Percentiles rank a stretch among this genome's conserved stretches.
phyloP scores from a whole-genome alignment of 2,329 filamentous ascomycete genomes.

The Onygena corvina region DNA sequence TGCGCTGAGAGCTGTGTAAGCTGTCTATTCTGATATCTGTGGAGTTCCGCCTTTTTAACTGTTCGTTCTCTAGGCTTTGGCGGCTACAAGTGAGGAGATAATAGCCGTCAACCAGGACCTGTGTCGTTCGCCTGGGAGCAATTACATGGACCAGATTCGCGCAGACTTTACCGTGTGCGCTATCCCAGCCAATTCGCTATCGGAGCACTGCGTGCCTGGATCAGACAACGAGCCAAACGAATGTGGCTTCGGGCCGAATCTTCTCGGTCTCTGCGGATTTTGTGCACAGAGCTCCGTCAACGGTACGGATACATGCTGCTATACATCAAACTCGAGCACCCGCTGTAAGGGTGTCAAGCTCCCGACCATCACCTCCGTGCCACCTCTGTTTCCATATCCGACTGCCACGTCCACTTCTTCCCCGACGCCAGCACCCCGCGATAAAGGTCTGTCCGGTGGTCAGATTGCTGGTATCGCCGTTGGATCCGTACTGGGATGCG shows the following conservation, averaged over 20 bases:
- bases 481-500: conserved; percentile 60
- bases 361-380: conserved; percentile 52
- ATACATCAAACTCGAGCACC: conserved; percentile 61
- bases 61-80: conserved; percentile 51
- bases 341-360: conserved; percentile 66
- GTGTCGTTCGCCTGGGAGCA: conserved; percentile 54
- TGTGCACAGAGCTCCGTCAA: conserved; percentile 75
- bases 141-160: conserved; percentile 65
- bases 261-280: conserved; percentile 70
- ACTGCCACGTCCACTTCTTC: conserved; percentile 51
- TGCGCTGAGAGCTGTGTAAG: conserved; percentile 82
- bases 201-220: conserved; percentile 60
- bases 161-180: conserved; percentile 88
- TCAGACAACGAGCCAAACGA: conserved; percentile 70
- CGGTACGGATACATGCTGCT: conserved; percentile 89
- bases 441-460: conserved; percentile 33
- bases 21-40: conserved; percentile 16
- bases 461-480: conserved; percentile 78
- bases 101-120: conserved; percentile 62
- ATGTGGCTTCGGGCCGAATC: conserved; percentile 67
- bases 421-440: conserved; percentile 20
- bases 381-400: conserved; percentile 49
- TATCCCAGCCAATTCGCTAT: conserved; percentile 66
- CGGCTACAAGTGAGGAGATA: conserved; percentile 76
- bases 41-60: conserved; percentile 13